phyloP scores from a whole-genome alignment of 202 grass and related monocot genomes.

The Dendrocalamus latiflorus region DNA sequence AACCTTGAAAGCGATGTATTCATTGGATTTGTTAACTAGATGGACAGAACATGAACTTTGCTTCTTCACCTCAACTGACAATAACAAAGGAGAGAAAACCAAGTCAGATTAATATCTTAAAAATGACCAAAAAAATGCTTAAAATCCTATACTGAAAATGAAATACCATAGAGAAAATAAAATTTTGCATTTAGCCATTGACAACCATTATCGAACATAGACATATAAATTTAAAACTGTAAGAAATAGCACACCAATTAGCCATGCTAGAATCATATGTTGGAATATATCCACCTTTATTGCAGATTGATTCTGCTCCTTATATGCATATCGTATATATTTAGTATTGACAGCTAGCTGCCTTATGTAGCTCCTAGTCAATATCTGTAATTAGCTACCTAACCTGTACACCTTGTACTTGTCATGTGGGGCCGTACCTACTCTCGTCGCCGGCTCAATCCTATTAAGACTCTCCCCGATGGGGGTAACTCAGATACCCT shows the following conservation, averaged over 20 bases:
- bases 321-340: too few relatives aligned
- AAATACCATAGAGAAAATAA: neutral
- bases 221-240: neutral
- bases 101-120: constrained; percentile 15
- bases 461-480: too few relatives aligned
- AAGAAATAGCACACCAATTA: neutral
- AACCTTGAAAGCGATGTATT: constrained; percentile 96
- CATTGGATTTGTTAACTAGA: constrained; percentile 77
- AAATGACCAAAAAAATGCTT: neutral
- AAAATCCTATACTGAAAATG: neutral
- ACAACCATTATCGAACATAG: neutral
- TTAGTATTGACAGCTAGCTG: too few relatives aligned
- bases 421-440: too few relatives aligned
- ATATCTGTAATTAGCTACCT: too few relatives aligned
- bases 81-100: constrained; percentile 1
- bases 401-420: too few relatives aligned
- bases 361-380: too few relatives aligned
- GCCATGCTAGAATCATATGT: neutral
- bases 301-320: too few relatives aligned
- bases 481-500: too few relatives aligned
- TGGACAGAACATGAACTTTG: constrained; percentile 80
- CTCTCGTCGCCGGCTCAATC: too few relatives aligned
- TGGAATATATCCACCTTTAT: too few relatives aligned
- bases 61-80: constrained; percentile 94
- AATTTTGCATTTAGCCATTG: neutral